Percentiles rank a stretch among this genome's conserved stretches.
phyloP scores from a whole-genome alignment of 1,284 basidiomycete genomes.

The Ganoderma multipileum region DNA sequence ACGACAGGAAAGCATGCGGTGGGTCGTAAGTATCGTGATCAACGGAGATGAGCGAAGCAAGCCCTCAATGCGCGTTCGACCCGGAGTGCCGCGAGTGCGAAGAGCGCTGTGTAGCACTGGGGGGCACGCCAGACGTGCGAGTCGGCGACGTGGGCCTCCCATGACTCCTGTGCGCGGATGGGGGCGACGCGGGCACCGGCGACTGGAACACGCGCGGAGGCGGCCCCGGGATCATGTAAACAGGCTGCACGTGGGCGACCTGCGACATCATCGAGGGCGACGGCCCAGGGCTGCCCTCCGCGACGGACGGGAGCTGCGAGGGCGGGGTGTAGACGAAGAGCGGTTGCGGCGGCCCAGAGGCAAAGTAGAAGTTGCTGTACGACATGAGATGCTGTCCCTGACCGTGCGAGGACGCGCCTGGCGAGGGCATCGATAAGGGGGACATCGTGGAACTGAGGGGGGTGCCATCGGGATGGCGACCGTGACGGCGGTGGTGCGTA shows the following conservation, averaged over 20 bases:
- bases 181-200: conserved; percentile 16
- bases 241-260: conserved; percentile 33
- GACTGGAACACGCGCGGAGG: conserved; percentile 30
- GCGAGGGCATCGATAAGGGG: conserved; percentile 29
- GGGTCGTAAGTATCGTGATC: background rate
- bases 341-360: conserved; percentile 32
- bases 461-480: conserved; percentile 19
- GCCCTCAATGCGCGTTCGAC: conserved; percentile 16
- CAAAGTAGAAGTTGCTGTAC: conserved; percentile 34
- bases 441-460: conserved; percentile 33
- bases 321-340: conserved; percentile 31
- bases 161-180: background rate
- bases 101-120: conserved; percentile 12
- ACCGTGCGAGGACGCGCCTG: conserved; percentile 32
- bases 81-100: conserved; percentile 21
- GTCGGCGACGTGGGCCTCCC: background rate
- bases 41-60: background rate
- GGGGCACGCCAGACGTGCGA: conserved; percentile 18
- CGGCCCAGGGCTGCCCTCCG: conserved; percentile 13
- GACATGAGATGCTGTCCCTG: conserved; percentile 32
- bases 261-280: conserved; percentile 18
- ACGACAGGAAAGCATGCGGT: background rate
- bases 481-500: conserved; percentile 7
- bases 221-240: conserved; percentile 38
- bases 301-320: background rate